Base-by-base conservation (phyloP, 2,329 filamentous ascomycete species). In the Clonostachys solani region DNA sequence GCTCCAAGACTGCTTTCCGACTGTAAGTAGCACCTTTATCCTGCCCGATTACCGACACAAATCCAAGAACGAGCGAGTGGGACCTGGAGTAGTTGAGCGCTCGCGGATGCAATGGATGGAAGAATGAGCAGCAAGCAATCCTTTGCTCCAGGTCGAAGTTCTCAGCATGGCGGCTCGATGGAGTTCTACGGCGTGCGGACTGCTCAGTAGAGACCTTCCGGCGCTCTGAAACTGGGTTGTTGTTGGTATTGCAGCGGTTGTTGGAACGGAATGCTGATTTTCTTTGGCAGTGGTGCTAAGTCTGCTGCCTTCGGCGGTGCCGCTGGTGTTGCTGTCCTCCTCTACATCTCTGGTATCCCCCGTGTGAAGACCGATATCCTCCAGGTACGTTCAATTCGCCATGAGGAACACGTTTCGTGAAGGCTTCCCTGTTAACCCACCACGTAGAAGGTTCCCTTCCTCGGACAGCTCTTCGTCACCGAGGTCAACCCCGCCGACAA, bases 341-440 rank as follows among this genome's bases (percentile, higher is more conserved):
- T 78, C 73, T 81, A 71, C 62, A 71, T 77, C 54, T 83, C 80
- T 38, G 81, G 82, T 55, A 76, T 86, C 43, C 83, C 83, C 54
- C 74, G 72, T 62, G 69, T 86, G 54, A 70, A 80, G 64, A 62
- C 60, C 43, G 83, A 86, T 57, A 71, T 86, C 53, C 74, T 86
- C 53, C 66, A 73, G 63, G 79, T 81, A 68, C 48, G 70, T 19
- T n/a, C 12, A 38, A 12, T 18, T 38, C 17, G 36, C 15, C 17
- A n/a, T 5, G 17, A n/a, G 15, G 15, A 38, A n/a, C 15, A 2
- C 3, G 15, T 38, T 1, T 6, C 5, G n/a, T n/a, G 8, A 12
- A 17, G n/a, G 13, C 13, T 13, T n/a, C 12, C 17, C 18, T 34
- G 16, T 7, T 13, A 16, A 10, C 6, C 8, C 17, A 34, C 4